A percentile compares a stretch with the other conserved stretches of the same genome.
These are phyloP conservation scores for Alternaria gansuensis DNA, from an alignment of 2,329 filamentous ascomycete species.

Conservation along the genomic window DNA sequence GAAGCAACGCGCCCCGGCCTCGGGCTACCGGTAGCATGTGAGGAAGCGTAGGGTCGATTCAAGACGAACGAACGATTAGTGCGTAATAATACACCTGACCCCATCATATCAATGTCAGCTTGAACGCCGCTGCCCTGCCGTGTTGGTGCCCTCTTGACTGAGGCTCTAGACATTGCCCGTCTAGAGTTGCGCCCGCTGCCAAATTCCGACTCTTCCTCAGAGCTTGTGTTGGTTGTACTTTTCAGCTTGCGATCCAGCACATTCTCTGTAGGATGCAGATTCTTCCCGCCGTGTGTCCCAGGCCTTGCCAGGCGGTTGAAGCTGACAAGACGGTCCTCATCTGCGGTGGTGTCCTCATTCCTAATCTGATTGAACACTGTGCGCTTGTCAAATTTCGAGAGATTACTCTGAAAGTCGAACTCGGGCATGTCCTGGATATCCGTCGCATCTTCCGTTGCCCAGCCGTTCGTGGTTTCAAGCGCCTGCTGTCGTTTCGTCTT, in stretches of 20 bases:
- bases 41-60: slow-evolving; percentile 49
- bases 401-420: slow-evolving; percentile 88
- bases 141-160: slow-evolving; percentile 50
- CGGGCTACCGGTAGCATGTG: slow-evolving; percentile 50
- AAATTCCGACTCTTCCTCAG: slow-evolving; percentile 52
- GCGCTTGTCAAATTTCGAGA: slow-evolving; percentile 95
- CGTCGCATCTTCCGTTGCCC: slow-evolving; percentile 95
- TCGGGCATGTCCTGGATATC: slow-evolving; percentile 93
- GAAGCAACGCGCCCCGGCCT: slow-evolving; percentile 46
- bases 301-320: slow-evolving; percentile 74
- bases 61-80: slow-evolving; percentile 43
- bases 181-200: slow-evolving; percentile 52
- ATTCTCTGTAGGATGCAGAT: slow-evolving; percentile 90
- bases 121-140: slow-evolving; percentile 54
- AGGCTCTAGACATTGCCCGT: slow-evolving; percentile 53
- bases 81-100: slow-evolving; percentile 45
- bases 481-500: slow-evolving; percentile 60
- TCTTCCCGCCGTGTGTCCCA: slow-evolving; percentile 75
- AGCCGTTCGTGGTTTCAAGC: slow-evolving; percentile 75
- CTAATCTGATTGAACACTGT: slow-evolving; percentile 91
- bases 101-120: slow-evolving; percentile 47
- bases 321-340: slow-evolving; percentile 86
- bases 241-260: slow-evolving; percentile 71
- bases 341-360: slow-evolving; percentile 86
- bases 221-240: slow-evolving; percentile 47